phyloP scores from a whole-genome alignment of 2,329 filamentous ascomycete species.

The Talaromyces verruculosus region DNA sequence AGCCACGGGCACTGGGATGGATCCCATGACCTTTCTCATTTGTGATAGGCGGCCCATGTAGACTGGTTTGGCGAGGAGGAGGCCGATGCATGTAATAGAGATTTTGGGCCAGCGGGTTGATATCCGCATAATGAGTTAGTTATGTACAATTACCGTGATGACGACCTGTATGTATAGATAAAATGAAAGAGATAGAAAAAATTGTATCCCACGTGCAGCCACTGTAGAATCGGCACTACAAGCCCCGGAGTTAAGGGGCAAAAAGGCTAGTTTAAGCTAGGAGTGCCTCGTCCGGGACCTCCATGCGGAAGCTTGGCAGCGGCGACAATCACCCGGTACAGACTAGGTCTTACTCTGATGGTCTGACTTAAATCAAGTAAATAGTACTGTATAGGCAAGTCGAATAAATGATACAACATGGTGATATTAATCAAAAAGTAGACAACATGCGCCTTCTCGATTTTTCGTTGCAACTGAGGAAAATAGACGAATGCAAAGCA shows the following conservation, averaged over 20 bases:
- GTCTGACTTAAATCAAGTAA: neutral
- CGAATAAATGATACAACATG: neutral
- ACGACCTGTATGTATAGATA: neutral
- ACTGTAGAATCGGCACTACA: neutral
- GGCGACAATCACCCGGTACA: too few relatives aligned
- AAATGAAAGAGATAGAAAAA: neutral
- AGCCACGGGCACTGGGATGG: slow-evolving; percentile 8
- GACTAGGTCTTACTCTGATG: neutral
- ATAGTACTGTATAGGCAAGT: neutral
- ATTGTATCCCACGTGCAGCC: neutral
- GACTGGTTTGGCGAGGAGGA: slow-evolving; percentile 6
- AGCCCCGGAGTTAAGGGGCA: neutral
- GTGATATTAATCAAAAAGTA: neutral
- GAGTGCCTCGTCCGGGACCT: neutral
- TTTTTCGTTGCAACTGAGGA: neutral
- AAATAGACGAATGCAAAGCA: neutral
- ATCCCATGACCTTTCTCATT: slow-evolving; percentile 1
- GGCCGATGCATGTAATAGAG: neutral
- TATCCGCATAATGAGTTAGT: neutral
- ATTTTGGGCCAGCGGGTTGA: neutral
- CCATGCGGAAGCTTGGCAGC: neutral
- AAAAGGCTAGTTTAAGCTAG: neutral
- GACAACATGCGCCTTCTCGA: neutral
- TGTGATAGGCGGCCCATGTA: slow-evolving; percentile 16
- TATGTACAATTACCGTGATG: neutral